phyloP scores from a whole-genome alignment of 164 flowering plant genomes.

The Chimonanthus salicifolius region DNA sequence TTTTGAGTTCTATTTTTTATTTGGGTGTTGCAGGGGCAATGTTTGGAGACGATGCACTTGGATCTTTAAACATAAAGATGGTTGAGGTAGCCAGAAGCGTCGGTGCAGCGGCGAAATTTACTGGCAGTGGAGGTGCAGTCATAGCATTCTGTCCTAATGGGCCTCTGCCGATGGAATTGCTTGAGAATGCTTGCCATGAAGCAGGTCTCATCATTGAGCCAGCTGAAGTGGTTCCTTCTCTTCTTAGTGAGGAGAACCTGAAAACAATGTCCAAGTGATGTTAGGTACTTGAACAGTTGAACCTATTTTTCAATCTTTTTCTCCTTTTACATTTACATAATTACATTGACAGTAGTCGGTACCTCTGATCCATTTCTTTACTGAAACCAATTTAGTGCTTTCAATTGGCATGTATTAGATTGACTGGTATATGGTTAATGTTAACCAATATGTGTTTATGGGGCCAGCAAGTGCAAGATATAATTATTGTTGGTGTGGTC shows the following conservation, averaged over 20 bases:
- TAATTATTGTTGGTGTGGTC: too few relatives aligned
- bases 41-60: conserved; percentile 89
- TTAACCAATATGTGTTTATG: too few relatives aligned
- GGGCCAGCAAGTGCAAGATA: too few relatives aligned
- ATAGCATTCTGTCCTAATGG: conserved; percentile 83
- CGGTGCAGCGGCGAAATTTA: conserved; percentile 94
- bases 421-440: too few relatives aligned
- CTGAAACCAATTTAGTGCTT: too few relatives aligned
- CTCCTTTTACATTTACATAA: too few relatives aligned
- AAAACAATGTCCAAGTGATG: conserved; percentile 20
- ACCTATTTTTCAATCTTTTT: too few relatives aligned
- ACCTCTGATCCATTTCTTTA: too few relatives aligned
- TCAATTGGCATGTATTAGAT: too few relatives aligned
- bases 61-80: conserved; percentile 78
- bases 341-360: too few relatives aligned
- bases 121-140: conserved; percentile 96
- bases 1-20: too few relatives aligned
- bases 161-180: conserved; percentile 61
- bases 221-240: conserved; percentile 45
- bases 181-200: conserved; percentile 59
- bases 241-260: conserved; percentile 48
- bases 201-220: conserved; percentile 66
- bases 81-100: conserved; percentile 79
- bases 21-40: conserved; percentile 43
- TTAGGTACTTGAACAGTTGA: too few relatives aligned